Conservation (phyloP, 2,329 filamentous ascomycete species). For the Monosporascus ibericus region DNA sequence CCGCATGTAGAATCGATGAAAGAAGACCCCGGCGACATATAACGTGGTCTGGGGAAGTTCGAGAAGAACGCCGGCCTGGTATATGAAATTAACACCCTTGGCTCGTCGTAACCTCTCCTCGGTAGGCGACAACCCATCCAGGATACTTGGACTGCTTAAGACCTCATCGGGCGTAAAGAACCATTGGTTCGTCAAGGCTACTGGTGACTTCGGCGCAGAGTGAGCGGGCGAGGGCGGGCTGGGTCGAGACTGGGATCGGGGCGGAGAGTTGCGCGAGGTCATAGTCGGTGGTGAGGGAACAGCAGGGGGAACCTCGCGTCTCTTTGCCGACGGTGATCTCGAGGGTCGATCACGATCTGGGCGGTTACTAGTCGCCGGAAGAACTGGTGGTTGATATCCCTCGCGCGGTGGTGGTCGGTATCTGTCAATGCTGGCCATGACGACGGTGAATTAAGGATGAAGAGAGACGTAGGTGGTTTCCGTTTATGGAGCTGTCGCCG, state of each 20-base stretch:
- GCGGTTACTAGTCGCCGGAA: constrained; percentile 26
- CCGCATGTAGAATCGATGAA: constrained; percentile 94
- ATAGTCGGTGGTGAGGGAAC: constrained; percentile 55
- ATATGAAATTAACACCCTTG: constrained; percentile 95
- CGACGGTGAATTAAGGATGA: constrained; percentile 3
- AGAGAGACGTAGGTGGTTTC: neutral
- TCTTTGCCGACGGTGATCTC: constrained; percentile 41
- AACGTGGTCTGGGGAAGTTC: constrained; percentile 89
- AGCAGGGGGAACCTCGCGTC: constrained; percentile 53
- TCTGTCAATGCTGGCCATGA: constrained; percentile 55
- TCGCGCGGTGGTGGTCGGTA: constrained; percentile 50
- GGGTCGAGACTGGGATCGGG: constrained; percentile 34
- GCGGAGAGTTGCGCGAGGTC: constrained; percentile 47
- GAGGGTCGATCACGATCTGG: constrained; percentile 26
- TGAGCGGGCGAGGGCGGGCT: constrained; percentile 38
- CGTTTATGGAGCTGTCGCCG: constrained; percentile 5
- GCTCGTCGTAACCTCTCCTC: constrained; percentile 76
- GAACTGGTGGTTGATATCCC: constrained; percentile 48
- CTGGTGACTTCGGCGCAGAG: constrained; percentile 30
- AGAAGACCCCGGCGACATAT: constrained; percentile 87
- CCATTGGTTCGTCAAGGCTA: constrained; percentile 62
- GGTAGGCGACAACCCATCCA: constrained; percentile 70
- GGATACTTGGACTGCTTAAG: constrained; percentile 71
- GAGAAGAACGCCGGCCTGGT: constrained; percentile 86
- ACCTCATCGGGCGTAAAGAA: constrained; percentile 81